Base-by-base conservation (phyloP, 2,329 filamentous ascomycete species). In the Samsoniella hepiali region DNA sequence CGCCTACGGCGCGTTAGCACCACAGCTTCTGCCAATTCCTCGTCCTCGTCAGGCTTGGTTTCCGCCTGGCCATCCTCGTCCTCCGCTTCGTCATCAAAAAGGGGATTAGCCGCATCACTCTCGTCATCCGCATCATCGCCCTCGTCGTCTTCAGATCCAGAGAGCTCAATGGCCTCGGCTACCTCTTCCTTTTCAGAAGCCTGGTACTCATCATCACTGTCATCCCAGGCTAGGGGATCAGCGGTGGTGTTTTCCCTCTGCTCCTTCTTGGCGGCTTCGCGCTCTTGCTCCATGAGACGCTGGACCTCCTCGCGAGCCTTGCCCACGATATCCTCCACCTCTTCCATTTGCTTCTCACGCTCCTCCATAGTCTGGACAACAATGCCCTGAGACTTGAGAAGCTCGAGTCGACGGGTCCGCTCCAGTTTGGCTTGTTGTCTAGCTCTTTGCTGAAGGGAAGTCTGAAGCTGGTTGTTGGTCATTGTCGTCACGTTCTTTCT, bases 301-400 rank as follows among this genome's bases (percentile, higher is more conserved):
- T 90, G 85, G 2, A 89, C 93, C 72, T 98, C 91, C 65, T 87
- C 82, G 63, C 93, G 84, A 27, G 93, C 94, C 70, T 89, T 93
- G 55, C 94, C 89, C 32, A 98, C 85, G 65, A 98, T 84, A 70
- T 97, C 90, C 69, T 98, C 95, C 13, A 97, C 87, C 64, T 93
- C 87, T 63, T 90, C 87, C 74, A 92, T 86, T 72, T 96, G 90
- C 40, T 86, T 85, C 71, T 93, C 90, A 27, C 91, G 87, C 74
- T 99, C 93, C 75, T 97, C 94, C 2, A 88, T 86, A 0, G 91
- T 97, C 73, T 93, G 89, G 22, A 98, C 81, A 31, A 89, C 79
- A 32, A 97, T 83, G 8, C 95, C 95, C 75, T 90, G 92, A 11
- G 89, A 88, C 70, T 85, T 87, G 47, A 99, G 82, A 68, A 88